phyloP scores from a whole-genome alignment of 108 stramenopile species.

The Fragilariopsis cylindrus region DNA sequence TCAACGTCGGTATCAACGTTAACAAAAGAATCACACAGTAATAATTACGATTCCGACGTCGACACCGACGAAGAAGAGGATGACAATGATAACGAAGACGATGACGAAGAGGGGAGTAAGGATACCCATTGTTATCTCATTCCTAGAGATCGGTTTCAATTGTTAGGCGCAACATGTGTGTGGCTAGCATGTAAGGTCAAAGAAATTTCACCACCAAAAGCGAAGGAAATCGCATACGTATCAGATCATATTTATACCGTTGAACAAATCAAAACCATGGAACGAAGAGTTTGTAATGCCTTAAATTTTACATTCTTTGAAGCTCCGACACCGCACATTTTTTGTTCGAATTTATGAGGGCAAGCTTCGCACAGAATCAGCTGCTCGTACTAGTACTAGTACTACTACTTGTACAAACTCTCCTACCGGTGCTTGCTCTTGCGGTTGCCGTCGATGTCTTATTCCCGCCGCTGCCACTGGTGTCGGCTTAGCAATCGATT shows the following conservation, averaged over 20 bases:
- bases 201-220: slow-evolving; percentile 49
- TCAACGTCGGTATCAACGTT: no score
- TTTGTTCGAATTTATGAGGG: slow-evolving; percentile 61
- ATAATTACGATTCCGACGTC: no score
- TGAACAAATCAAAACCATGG: slow-evolving; percentile 66
- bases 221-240: slow-evolving; percentile 72
- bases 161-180: slow-evolving; percentile 71
- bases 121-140: slow-evolving; percentile 45
- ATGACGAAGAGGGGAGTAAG: slow-evolving; percentile 28
- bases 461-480: neutral
- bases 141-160: slow-evolving; percentile 49
- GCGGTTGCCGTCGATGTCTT: neutral
- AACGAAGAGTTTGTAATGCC: slow-evolving; percentile 59
- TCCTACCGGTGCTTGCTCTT: no score
- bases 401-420: neutral
- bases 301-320: slow-evolving; percentile 52
- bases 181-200: slow-evolving; percentile 82
- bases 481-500: neutral
- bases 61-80: slow-evolving; percentile 37
- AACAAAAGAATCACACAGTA: no score
- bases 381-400: neutral
- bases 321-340: slow-evolving; percentile 56
- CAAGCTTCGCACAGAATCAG: slow-evolving; percentile 42
- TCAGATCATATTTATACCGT: slow-evolving; percentile 63
- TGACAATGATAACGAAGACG: slow-evolving; percentile 2